Evolutionary conservation across 2,329 filamentous ascomycete species (phyloP), one percentile per base, ranked within the genome.

Genomic region (Pseudonectria foliicola): DNA sequence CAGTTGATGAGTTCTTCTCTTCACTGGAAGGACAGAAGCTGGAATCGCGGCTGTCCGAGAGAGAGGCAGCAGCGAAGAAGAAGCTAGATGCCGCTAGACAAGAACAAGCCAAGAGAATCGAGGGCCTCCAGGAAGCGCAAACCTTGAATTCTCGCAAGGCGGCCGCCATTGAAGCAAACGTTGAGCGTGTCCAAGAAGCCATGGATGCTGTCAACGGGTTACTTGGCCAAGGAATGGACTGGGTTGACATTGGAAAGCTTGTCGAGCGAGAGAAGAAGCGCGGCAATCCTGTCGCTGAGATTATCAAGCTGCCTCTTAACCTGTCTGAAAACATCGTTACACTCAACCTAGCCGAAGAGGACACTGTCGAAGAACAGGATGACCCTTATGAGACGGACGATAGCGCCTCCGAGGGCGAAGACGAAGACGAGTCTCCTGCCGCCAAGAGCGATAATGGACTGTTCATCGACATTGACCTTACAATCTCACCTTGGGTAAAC

Each of bases 1-100:
- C 88, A 0, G 88, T 95, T 0, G 92, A 98, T 55, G 86, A 95
- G 48, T 98, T 95, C 65, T 96, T 94, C 59, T 96, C 92, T 0
- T 96, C 90, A 0, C 77, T 96, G 16, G 92, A 98, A 62, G 87
- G 89, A 0, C 90, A 95, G 56, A 94, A 86, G 56, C 70, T 96
- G 1, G 84, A 94, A 57, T 93, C 86, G 2, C 75, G 80, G 34
- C 64, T 96, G 4, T 78, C 77, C 4, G 90, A 96, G 57, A 77
- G 82, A 31, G 88, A 98, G 59, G 78, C 82, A 13, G 71, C 74
- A 4, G 92, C 92, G 3, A 85, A 82, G 61, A 78, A 77, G 52
- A 95, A 93, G 57, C 70, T 98, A 4, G 85, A 95, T 25, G 75
- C 83, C n/a, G 87, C 89, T 0, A 77, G 78, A 50, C 71, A 79